Base-by-base conservation (phyloP, 177 flowering plant species). In the Vitis hybrid region DNA sequence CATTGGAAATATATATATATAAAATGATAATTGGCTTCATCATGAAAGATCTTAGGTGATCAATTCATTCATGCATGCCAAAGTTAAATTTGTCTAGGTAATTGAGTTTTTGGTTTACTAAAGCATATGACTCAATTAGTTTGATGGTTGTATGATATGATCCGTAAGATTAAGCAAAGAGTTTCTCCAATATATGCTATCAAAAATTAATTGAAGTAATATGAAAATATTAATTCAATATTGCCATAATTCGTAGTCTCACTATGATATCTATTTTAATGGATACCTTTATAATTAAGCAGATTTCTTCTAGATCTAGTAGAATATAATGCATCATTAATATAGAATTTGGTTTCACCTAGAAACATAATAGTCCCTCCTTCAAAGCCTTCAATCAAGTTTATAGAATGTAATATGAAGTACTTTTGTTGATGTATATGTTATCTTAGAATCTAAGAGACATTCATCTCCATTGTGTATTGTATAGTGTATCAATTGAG, bases 241-340 rank as follows among this genome's bases (percentile, higher is more conserved):
- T 35, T 11, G 0, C 7, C 56, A 8, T 66, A 0, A 55, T 14
- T 52, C 13, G 0, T 0, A 4, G 60, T 66, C 30, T 66, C 60
- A 66, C 55, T 21, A n/a, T 55, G 58, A 56, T 51, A 56, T 4
- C 52, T 50, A 66, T 55, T 54, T 5, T 6, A 10, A 21, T 15
- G 56, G 18, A 65, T 50, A 65, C 52, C 56, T 24, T 19, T 19
- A n/a, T 0, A 66, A 66, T 49, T 56, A 4, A 66, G 3, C 6
- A 66, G 27, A 56, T 66, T 66, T 55, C 60, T 66, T 12, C n/a
- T 66, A 2, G 60, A 66, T 55, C 51, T 55, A 12, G n/a, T 56
- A 1, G 60, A 55, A n/a, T 19, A 66, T 40, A 66, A 27, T 6
- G 61, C 69, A 32, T 52, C 16, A 1, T 11, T 14, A 49, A 66